These are phyloP conservation scores for Fusarium sp. DNA, from an alignment of 2,329 filamentous ascomycete species.

Conservation along the genomic window DNA sequence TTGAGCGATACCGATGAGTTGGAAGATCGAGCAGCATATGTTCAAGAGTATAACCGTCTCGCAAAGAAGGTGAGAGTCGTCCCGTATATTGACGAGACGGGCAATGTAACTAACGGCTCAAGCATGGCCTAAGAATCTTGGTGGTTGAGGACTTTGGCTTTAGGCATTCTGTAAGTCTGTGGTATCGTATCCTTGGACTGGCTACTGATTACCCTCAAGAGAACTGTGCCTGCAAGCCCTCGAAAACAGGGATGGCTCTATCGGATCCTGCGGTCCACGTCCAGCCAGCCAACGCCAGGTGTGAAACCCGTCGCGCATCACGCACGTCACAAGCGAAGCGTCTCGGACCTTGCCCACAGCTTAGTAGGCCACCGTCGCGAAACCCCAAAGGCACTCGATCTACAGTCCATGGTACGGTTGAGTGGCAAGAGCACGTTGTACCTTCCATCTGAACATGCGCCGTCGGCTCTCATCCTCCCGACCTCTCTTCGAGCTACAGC, in stretches of 20 bases:
- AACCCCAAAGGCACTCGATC: slow-evolving; percentile 64
- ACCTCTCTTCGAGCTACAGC: slow-evolving; percentile 78
- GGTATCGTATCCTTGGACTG: neutral
- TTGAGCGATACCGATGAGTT: slow-evolving; percentile 66
- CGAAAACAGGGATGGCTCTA: slow-evolving; percentile 58
- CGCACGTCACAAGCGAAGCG: slow-evolving; percentile 65
- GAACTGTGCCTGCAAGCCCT: slow-evolving; percentile 34
- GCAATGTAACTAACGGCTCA: neutral
- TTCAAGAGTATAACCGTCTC: slow-evolving; percentile 73
- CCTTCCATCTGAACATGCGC: slow-evolving; percentile 72
- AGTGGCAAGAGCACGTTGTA: slow-evolving; percentile 76
- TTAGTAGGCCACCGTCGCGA: slow-evolving; percentile 62
- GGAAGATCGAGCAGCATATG: slow-evolving; percentile 64
- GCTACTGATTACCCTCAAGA: slow-evolving; percentile 39
- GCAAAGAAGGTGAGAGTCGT: slow-evolving; percentile 67
- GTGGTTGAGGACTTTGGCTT: slow-evolving; percentile 55
- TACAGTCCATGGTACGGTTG: slow-evolving; percentile 73
- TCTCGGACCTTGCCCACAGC: slow-evolving; percentile 69
- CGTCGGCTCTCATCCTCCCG: slow-evolving; percentile 71
- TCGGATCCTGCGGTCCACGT: slow-evolving; percentile 54
- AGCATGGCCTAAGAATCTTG: slow-evolving; percentile 69
- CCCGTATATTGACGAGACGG: neutral
- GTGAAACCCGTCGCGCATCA: slow-evolving; percentile 20
- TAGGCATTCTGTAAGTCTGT: slow-evolving; percentile 52
- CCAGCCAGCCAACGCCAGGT: slow-evolving; percentile 29